These are phyloP conservation scores for Curvularia lunata DNA, from an alignment of 2,329 filamentous ascomycete genomes.

Conservation along the genomic window DNA sequence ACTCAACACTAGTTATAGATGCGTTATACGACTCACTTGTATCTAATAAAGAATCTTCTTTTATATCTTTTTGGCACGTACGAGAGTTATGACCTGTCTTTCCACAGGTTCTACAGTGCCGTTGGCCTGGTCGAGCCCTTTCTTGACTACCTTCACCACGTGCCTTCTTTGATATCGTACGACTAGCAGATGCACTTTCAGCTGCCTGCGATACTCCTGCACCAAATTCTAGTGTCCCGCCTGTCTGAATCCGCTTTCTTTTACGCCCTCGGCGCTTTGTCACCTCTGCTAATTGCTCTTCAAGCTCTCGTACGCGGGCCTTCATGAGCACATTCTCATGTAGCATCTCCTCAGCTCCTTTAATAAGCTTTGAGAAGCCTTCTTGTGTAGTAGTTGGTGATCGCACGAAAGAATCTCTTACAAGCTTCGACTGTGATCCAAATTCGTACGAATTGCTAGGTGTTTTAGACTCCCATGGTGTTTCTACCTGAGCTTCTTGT, in stretches of 20 bases:
- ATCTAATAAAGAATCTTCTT: neutral
- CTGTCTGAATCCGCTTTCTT: conserved; percentile 23
- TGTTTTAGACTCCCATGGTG: too few species aligned
- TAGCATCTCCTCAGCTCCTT: too few species aligned
- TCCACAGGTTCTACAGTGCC: conserved; percentile 23
- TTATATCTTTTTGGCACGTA: conserved; percentile 22
- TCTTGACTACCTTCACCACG: conserved; percentile 17
- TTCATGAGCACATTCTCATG: too few species aligned
- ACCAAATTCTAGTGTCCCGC: conserved; percentile 26
- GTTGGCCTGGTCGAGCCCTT: conserved; percentile 15
- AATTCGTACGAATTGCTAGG: too few species aligned
- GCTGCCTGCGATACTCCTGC: conserved; percentile 5
- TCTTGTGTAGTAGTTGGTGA: too few species aligned
- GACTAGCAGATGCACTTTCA: neutral
- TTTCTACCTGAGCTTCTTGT: too few species aligned
- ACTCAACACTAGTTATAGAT: neutral
- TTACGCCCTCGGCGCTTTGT: conserved; percentile 23
- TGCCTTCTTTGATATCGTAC: conserved; percentile 24
- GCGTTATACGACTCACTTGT: neutral
- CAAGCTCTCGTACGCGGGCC: too few species aligned
- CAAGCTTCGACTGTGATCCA: too few species aligned
- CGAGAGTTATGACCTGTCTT: conserved; percentile 21
- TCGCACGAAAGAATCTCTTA: too few species aligned
- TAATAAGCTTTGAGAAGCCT: too few species aligned
- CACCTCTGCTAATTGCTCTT: conserved; percentile 8